These are phyloP conservation scores for Gaertneriomyces sp. DNA, from an alignment of 192 early-diverging fungal genomes.

Conservation along the genomic window DNA sequence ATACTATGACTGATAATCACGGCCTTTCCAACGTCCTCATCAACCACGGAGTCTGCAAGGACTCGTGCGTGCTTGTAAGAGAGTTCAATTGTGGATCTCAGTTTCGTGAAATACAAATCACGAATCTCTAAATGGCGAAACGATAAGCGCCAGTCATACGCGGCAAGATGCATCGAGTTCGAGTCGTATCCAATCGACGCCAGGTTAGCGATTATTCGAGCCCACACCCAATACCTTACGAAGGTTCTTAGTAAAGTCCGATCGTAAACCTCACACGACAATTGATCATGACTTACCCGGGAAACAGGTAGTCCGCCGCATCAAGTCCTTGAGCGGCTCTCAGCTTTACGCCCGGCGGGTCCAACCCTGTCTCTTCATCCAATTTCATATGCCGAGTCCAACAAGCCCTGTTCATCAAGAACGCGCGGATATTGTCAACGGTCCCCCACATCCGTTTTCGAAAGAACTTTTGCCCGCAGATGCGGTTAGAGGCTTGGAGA, in stretches of 20 bases:
- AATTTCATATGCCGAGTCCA: conserved; percentile 84
- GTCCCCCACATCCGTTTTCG: conserved; percentile 85
- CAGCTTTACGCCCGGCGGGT: conserved; percentile 76
- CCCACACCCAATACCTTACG: conserved; percentile 84
- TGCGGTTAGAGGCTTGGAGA: conserved; percentile 19
- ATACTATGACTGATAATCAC: conserved; percentile 65
- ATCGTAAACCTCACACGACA: not conserved
- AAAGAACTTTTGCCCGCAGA: conserved; percentile 79
- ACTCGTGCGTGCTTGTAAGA: conserved; percentile 27
- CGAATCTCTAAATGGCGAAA: conserved; percentile 73
- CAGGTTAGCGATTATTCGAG: conserved; percentile 67
- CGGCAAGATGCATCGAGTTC: conserved; percentile 62
- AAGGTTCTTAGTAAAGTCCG: not conserved
- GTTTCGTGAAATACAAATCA: conserved; percentile 76
- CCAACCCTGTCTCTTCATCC: conserved; percentile 75
- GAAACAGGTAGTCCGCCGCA: conserved; percentile 86
- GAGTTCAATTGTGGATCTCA: conserved; percentile 70
- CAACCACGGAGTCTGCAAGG: not conserved
- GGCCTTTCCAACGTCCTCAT: conserved; percentile 53
- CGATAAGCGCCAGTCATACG: conserved; percentile 87
- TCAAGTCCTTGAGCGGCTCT: conserved; percentile 81
- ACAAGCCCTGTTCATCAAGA: conserved; percentile 80
- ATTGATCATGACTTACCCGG: conserved; percentile 50
- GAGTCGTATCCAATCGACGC: conserved; percentile 78
- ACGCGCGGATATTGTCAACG: conserved; percentile 70